phyloP scores from a whole-genome alignment of 257 asterid species.

The Craterostigma plantagineum region DNA sequence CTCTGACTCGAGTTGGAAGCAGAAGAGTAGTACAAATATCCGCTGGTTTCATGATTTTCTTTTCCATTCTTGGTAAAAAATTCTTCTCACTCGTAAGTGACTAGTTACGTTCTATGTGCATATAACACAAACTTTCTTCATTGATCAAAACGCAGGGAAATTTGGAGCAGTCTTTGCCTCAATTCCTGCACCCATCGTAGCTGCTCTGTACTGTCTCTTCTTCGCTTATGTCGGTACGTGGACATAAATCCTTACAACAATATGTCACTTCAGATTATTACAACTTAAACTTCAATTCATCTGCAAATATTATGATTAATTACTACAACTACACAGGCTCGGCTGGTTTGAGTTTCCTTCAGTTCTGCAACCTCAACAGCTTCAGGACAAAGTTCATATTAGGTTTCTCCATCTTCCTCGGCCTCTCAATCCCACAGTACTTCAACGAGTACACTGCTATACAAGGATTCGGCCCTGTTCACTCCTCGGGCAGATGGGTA shows the following conservation, averaged over 20 bases:
- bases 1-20: constrained; percentile 85
- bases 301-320: no score
- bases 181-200: constrained; percentile 83
- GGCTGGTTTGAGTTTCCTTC: constrained; percentile 72
- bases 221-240: constrained; percentile 74
- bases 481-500: constrained; percentile 88
- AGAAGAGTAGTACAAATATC: constrained; percentile 91
- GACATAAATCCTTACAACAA: no score
- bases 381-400: constrained; percentile 78
- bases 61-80: constrained; percentile 66
- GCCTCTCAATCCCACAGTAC: constrained; percentile 86
- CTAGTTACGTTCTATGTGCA: no score
- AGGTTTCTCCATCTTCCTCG: constrained; percentile 71
- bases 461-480: constrained; percentile 65
- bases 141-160: constrained; percentile 32
- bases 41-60: constrained; percentile 94
- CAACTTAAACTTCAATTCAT: no score
- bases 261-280: no score
- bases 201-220: constrained; percentile 79
- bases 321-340: constrained; percentile 30
- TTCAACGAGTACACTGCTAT: constrained; percentile 82
- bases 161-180: constrained; percentile 94
- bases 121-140: no score
- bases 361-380: constrained; percentile 88
- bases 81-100: no score